Evolutionary conservation across 805 yeast species (phyloP).

Genomic region (Candida sakaeoensis): DNA sequence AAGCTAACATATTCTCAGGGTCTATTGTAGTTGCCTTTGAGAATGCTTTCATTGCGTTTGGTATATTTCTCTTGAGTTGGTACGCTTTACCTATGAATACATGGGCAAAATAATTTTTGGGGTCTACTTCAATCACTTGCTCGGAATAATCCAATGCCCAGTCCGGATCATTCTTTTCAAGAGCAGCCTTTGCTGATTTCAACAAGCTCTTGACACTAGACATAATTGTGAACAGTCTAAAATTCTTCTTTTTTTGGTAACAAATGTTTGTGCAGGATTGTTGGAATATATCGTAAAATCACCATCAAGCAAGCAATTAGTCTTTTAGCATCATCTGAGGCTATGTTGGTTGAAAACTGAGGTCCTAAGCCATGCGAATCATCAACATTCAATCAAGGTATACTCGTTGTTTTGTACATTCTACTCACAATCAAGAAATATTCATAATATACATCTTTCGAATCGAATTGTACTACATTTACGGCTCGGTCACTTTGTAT

Average conservation of each 20-base stretch:
- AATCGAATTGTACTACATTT: too few relatives aligned
- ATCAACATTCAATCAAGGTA: too few relatives aligned
- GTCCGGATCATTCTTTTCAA: constrained; percentile 57
- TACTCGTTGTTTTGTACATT: too few relatives aligned
- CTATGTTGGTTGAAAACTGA: too few relatives aligned
- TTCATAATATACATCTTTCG: too few relatives aligned
- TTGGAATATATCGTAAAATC: too few relatives aligned
- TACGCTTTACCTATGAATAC: constrained; percentile 71
- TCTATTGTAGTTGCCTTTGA: constrained; percentile 47
- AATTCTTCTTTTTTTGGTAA: neutral
- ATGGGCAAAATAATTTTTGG: constrained; percentile 58
- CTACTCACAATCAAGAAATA: too few relatives aligned
- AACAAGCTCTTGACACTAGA: constrained; percentile 22
- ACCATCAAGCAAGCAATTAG: too few relatives aligned
- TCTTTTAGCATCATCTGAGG: too few relatives aligned
- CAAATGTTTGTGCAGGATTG: neutral
- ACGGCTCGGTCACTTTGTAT: too few relatives aligned
- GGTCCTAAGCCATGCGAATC: too few relatives aligned
- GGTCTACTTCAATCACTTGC: constrained; percentile 54
- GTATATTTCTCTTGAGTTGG: constrained; percentile 38
- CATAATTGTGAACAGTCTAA: constrained; percentile 12
- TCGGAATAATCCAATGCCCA: constrained; percentile 55
- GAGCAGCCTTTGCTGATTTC: constrained; percentile 42
- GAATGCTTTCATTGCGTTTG: constrained; percentile 43
- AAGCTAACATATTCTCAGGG: constrained; percentile 56